Percentiles rank a stretch among this genome's conserved stretches.
phyloP scores from a whole-genome alignment of 1,139 yeast species.

The Meyerozyma smithsonii region DNA sequence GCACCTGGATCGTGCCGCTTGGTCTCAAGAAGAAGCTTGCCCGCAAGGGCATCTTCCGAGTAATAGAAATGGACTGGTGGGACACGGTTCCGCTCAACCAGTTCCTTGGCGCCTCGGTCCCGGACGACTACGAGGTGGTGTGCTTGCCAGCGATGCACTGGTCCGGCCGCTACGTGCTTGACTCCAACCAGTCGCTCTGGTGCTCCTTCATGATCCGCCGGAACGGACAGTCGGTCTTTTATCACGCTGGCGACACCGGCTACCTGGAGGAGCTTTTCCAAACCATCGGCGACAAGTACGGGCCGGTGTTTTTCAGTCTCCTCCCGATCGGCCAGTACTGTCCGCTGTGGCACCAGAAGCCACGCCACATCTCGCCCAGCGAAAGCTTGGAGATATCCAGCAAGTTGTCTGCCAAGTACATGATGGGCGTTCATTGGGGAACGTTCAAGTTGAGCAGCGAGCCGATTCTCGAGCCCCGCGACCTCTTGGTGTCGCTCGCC shows the following conservation, averaged over 20 bases:
- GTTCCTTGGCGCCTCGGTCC: constrained; percentile 21
- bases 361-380: constrained; percentile 80
- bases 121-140: constrained; percentile 66
- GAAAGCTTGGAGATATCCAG: constrained; percentile 69
- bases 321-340: constrained; percentile 94
- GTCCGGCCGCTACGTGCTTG: constrained; percentile 80
- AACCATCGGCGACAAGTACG: constrained; percentile 58
- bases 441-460: constrained; percentile 88
- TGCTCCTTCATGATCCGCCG: constrained; percentile 71
- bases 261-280: constrained; percentile 68
- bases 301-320: constrained; percentile 63
- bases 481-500: constrained; percentile 23
- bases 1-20: constrained; percentile 81
- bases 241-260: constrained; percentile 96
- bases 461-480: constrained; percentile 78
- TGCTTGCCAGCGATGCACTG: constrained; percentile 98
- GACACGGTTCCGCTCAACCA: constrained; percentile 48
- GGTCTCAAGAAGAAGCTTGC: constrained; percentile 65
- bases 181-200: constrained; percentile 81
- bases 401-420: constrained; percentile 54
- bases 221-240: constrained; percentile 65
- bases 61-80: constrained; percentile 92
- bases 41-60: constrained; percentile 48
- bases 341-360: constrained; percentile 91
- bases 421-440: constrained; percentile 95